These are phyloP conservation scores for Trichoderma harzianum DNA, from an alignment of 2,329 filamentous ascomycete genomes.

Conservation along the genomic window DNA sequence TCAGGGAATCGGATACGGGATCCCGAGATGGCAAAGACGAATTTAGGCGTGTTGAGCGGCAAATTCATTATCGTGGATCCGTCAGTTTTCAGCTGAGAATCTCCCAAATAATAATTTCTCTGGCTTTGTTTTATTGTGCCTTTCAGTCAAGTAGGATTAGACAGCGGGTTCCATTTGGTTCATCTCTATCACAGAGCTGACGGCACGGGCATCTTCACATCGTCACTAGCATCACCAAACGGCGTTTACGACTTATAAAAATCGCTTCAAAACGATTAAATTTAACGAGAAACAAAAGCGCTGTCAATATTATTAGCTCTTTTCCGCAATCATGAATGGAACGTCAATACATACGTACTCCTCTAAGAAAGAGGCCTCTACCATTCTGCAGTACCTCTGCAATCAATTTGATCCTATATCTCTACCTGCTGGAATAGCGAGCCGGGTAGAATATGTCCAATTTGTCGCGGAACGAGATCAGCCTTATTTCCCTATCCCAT, in stretches of 20 bases:
- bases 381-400: conserved; percentile 26
- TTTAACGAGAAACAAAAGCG: background rate
- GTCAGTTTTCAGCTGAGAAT: background rate
- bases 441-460: conserved; percentile 26
- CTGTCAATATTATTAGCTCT: too few species aligned
- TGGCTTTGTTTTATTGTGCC: background rate
- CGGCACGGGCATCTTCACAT: background rate
- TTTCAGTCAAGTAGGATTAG: background rate
- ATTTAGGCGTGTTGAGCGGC: background rate
- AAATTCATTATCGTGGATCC: background rate
- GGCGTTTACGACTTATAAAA: background rate
- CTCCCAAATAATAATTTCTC: background rate
- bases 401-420: conserved; percentile 28
- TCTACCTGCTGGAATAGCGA: conserved; percentile 29
- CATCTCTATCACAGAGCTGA: background rate
- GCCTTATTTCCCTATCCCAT: conserved; percentile 46
- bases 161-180: background rate
- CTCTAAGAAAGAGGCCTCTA: conserved; percentile 26
- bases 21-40: background rate
- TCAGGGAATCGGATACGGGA: conserved; percentile 5
- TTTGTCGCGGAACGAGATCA: conserved; percentile 35
- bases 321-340: background rate
- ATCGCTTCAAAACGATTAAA: background rate
- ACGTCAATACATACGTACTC: background rate
- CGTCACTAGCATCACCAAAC: background rate